Conservation (phyloP, 2,329 filamentous ascomycete genomes). For the Ampelomyces quisqualis region DNA sequence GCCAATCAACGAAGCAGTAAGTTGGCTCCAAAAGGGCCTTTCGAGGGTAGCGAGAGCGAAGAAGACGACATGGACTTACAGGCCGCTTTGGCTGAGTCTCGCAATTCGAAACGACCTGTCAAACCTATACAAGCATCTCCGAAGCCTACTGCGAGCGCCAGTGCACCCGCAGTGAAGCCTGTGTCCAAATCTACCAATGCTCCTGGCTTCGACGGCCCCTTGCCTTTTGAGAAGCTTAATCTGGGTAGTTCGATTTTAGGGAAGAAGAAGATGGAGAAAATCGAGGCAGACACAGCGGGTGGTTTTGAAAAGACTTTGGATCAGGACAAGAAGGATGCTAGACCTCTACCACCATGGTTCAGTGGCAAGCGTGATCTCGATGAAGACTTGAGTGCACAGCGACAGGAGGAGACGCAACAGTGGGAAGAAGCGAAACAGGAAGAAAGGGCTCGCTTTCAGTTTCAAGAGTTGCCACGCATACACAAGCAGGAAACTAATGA, state of each 20-base stretch:
- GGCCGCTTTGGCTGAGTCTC: slow-evolving; percentile 71
- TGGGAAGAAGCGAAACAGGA: slow-evolving; percentile 60
- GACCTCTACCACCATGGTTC: slow-evolving; percentile 75
- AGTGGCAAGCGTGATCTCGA: slow-evolving; percentile 53
- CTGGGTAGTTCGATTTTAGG: slow-evolving; percentile 63
- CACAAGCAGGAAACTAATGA: slow-evolving; percentile 56
- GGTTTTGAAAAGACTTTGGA: slow-evolving; percentile 61
- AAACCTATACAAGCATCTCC: slow-evolving; percentile 34
- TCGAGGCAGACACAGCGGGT: slow-evolving; percentile 58
- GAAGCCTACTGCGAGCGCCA: slow-evolving; percentile 20
- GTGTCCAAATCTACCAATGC: slow-evolving; percentile 54
- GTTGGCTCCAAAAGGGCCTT: slow-evolving; percentile 33
- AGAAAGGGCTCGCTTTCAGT: slow-evolving; percentile 61
- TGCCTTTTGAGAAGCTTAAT: slow-evolving; percentile 83
- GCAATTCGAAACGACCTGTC: slow-evolving; percentile 50
- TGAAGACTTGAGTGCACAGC: slow-evolving; percentile 58
- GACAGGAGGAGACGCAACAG: slow-evolving; percentile 46
- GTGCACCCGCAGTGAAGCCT: slow-evolving; percentile 21
- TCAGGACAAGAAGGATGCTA: slow-evolving; percentile 49
- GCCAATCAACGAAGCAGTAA: slow-evolving; percentile 73
- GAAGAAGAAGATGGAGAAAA: slow-evolving; percentile 55
- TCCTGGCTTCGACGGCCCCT: slow-evolving; percentile 69
- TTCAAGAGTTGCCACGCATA: slow-evolving; percentile 61
- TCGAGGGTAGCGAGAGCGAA: slow-evolving; percentile 57
- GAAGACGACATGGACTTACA: slow-evolving; percentile 78